Conservation (phyloP, 139 green algal species). For the Micractinium conductrix region DNA sequence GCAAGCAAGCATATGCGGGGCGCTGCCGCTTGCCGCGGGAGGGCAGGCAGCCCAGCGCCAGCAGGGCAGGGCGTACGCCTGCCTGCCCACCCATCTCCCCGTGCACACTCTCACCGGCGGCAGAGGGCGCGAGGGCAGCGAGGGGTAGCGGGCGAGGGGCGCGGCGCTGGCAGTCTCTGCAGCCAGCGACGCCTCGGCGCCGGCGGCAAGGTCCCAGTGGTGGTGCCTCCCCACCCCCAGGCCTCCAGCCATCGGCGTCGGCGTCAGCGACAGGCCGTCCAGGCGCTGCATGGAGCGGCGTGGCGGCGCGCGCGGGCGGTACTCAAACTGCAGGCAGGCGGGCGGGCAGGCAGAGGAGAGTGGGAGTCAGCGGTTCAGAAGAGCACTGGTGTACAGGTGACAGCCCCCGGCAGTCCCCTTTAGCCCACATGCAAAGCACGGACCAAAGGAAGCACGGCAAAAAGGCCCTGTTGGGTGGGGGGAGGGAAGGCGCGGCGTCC, state of each 20-base stretch:
- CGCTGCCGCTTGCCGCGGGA: no score
- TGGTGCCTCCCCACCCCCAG: neutral
- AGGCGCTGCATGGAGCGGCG: slow-evolving; percentile 12
- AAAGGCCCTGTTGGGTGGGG: no score
- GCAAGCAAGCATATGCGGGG: neutral
- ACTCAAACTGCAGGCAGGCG: slow-evolving; percentile 9
- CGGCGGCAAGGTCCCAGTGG: slow-evolving; percentile 1
- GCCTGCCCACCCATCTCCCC: no score
- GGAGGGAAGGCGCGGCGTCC: neutral
- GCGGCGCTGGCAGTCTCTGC: neutral
- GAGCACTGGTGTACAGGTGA: neutral
- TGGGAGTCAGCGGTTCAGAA: neutral
- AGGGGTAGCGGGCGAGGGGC: neutral
- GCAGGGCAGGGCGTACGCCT: neutral
- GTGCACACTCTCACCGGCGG: neutral
- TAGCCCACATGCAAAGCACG: neutral
- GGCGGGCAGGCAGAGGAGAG: neutral
- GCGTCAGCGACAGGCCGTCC: slow-evolving; percentile 10
- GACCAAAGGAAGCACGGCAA: neutral
- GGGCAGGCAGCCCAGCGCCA: neutral
- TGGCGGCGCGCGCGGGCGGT: neutral
- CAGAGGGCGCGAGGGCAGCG: slow-evolving; percentile 2
- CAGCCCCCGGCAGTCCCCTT: no score
- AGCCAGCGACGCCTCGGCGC: neutral
- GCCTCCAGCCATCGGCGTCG: neutral